A percentile compares a stretch with the other conserved stretches of the same genome.
Evolutionary conservation across 495 filamentous ascomycete genomes (phyloP).

Genomic region (Penicillium parvum): DNA sequence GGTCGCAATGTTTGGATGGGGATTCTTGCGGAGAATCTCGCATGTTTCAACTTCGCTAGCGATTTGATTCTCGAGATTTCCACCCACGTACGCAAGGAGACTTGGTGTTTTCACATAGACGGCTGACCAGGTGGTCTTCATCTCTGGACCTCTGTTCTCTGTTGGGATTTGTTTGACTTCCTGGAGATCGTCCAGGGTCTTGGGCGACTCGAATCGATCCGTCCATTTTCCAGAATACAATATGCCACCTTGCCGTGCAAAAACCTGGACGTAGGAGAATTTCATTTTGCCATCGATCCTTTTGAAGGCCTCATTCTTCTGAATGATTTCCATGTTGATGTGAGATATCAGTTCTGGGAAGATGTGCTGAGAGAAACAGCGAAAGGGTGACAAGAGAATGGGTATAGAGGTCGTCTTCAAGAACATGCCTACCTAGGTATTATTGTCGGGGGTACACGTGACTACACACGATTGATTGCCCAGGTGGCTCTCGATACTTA

Average conservation of each 20-base stretch:
- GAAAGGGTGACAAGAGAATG: too few relatives aligned
- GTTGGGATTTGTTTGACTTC: slow-evolving; percentile 17
- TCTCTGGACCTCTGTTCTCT: slow-evolving; percentile 15
- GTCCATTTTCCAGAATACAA: slow-evolving; percentile 22
- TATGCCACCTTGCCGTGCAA: slow-evolving; percentile 16
- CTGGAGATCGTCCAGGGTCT: slow-evolving; percentile 17
- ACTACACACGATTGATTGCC: too few relatives aligned
- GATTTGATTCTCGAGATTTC: slow-evolving; percentile 18
- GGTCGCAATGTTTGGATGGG: slow-evolving; percentile 35
- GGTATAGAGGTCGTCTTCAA: too few relatives aligned
- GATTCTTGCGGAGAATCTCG: slow-evolving; percentile 30
- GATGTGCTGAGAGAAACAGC: background rate
- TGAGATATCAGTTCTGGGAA: background rate
- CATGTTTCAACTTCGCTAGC: slow-evolving; percentile 22
- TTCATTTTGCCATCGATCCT: slow-evolving; percentile 14
- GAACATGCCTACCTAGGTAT: too few relatives aligned
- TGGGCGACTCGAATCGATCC: slow-evolving; percentile 14
- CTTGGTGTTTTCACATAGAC: slow-evolving; percentile 25
- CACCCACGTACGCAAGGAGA: slow-evolving; percentile 18
- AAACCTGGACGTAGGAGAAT: slow-evolving; percentile 21
- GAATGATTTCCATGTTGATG: slow-evolving; percentile 16
- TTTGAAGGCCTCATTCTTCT: slow-evolving; percentile 21
- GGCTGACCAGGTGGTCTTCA: slow-evolving; percentile 14
- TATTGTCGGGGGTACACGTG: too few relatives aligned
- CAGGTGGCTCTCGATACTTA: too few relatives aligned